phyloP scores from a whole-genome alignment of 2,329 filamentous ascomycete genomes.

The Xylaria sp. region DNA sequence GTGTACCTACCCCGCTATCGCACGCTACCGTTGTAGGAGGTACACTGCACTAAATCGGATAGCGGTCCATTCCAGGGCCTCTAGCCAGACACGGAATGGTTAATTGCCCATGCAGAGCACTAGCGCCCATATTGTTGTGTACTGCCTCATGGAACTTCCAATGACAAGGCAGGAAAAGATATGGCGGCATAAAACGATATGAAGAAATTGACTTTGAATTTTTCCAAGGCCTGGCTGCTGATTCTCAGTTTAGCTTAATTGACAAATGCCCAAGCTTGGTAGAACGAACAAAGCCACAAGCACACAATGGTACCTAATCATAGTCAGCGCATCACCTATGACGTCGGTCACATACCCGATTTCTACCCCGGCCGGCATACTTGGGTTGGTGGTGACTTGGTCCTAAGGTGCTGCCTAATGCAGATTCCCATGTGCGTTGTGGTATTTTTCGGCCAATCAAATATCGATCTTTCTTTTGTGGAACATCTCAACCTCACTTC shows the following conservation, averaged over 20 bases:
- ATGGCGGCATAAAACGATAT: neutral
- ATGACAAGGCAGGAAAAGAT: neutral
- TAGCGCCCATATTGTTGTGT: too few species aligned
- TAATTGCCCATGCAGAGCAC: neutral
- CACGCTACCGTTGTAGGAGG: neutral
- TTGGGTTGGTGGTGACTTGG: too few species aligned
- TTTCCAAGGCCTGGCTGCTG: too few species aligned
- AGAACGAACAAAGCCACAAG: neutral
- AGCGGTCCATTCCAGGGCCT: neutral
- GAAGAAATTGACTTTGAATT: neutral
- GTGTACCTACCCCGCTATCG: slow-evolving; percentile 3
- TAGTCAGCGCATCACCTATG: neutral
- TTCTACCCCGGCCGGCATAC: neutral
- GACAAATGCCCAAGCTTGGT: neutral
- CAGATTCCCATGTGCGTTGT: neutral
- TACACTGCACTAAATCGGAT: neutral
- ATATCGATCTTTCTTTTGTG: neutral
- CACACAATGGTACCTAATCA: neutral
- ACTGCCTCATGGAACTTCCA: too few species aligned
- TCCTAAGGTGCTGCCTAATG: too few species aligned
- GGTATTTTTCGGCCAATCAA: neutral
- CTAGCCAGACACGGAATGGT: neutral
- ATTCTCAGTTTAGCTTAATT: neutral
- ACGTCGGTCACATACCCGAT: neutral
- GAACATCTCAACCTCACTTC: neutral